These are phyloP conservation scores for Apiotrichum gamsii DNA, from an alignment of 1,284 basidiomycete species.

Conservation along the genomic window DNA sequence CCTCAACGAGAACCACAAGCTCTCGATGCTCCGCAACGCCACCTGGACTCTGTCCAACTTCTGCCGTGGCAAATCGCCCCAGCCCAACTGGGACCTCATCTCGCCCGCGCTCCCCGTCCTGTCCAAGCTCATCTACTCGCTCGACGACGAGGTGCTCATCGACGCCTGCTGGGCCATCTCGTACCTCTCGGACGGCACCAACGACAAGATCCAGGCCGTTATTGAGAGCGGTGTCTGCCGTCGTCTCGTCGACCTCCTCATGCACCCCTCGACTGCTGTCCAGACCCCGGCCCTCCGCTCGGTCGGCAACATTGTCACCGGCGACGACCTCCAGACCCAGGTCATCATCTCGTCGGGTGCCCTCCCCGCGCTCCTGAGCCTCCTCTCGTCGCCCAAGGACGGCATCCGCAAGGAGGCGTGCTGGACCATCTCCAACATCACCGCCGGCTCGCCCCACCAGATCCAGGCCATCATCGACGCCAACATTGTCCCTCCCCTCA, in stretches of 20 bases:
- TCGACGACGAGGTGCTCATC: slow-evolving; percentile 98
- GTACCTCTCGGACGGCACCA: slow-evolving; percentile 97
- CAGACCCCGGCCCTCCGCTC: slow-evolving; percentile 97
- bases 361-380: slow-evolving; percentile 81
- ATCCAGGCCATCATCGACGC: slow-evolving; percentile 73
- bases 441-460: slow-evolving; percentile 91
- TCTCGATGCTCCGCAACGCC: slow-evolving; percentile 94
- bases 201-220: slow-evolving; percentile 99
- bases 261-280: slow-evolving; percentile 96
- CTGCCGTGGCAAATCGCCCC: slow-evolving; percentile 91
- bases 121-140: slow-evolving; percentile 97
- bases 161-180: slow-evolving; percentile 99
- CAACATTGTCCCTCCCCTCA: slow-evolving; percentile 90
- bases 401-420: slow-evolving; percentile 88
- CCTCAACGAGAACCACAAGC: slow-evolving; percentile 66
- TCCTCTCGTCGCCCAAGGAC: slow-evolving; percentile 92
- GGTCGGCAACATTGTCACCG: slow-evolving; percentile 97
- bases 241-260: slow-evolving; percentile 92
- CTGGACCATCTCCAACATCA: slow-evolving; percentile 99
- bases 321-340: slow-evolving; percentile 97
- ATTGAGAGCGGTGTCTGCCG: slow-evolving; percentile 98
- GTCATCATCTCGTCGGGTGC: slow-evolving; percentile 96
- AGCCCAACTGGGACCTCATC: slow-evolving; percentile 91
- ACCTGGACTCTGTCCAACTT: slow-evolving; percentile 99
- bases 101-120: slow-evolving; percentile 92